These are phyloP conservation scores for Ligustrum vulgare DNA, from an alignment of 257 asterid species.

Conservation along the genomic window DNA sequence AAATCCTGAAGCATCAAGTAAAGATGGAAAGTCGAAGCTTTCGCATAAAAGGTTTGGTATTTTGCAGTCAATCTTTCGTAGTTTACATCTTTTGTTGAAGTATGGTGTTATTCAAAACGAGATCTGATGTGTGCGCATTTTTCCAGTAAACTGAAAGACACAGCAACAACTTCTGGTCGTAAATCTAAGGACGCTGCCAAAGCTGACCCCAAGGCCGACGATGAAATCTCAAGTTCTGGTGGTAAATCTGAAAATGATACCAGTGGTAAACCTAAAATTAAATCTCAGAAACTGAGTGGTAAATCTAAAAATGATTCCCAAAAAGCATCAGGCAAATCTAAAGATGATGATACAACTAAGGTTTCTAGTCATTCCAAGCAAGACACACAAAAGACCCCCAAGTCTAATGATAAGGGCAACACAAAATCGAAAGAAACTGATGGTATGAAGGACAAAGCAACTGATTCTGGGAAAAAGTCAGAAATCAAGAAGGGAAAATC, in stretches of 20 bases:
- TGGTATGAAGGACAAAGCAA: conserved; percentile 40
- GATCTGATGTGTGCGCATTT: conserved; percentile 28
- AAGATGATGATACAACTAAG: conserved; percentile 50
- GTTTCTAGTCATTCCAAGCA: conserved; percentile 46
- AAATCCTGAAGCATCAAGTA: conserved; percentile 46
- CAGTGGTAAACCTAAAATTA: conserved; percentile 32
- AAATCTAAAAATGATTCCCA: conserved; percentile 44
- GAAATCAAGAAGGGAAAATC: conserved; percentile 46
- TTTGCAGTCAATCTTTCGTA: conserved; percentile 2
- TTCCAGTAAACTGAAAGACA: conserved; percentile 52
- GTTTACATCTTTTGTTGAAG: conserved; percentile 1
- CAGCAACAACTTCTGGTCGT: conserved; percentile 44
- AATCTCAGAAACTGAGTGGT: conserved; percentile 23
- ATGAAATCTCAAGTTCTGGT: conserved; percentile 37
- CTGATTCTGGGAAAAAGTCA: conserved; percentile 34
- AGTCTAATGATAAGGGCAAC: conserved; percentile 53
- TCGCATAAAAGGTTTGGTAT: conserved; percentile 56
- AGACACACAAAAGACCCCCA: conserved; percentile 41
- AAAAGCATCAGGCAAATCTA: conserved; percentile 50
- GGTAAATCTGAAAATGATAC: conserved; percentile 43
- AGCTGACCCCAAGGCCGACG: conserved; percentile 41
- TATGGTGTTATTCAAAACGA: conserved; percentile 18
- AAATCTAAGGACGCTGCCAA: conserved; percentile 51
- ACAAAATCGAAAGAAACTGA: conserved; percentile 54
- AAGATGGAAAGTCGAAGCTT: conserved; percentile 50